phyloP scores from a whole-genome alignment of 176 grass and related monocot species.

The Sorghum bicolor region Sorghum_bicolor_NCBIv3 NC_012870.2:61831001-61831500 shows the following conservation, averaged over 20 bases:
- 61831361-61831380: conserved; percentile 19
- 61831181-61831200: no score
- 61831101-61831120: no score
- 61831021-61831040: conserved; percentile 41
- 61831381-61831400: conserved; percentile 17
- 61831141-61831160: conserved; percentile 37
- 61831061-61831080: conserved; percentile 46
- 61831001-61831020: no score
- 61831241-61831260: no score
- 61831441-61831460: not conserved
- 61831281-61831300: conserved; percentile 56
- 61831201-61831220: no score
- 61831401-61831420: no score
- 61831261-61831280: no score
- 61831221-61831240: no score
- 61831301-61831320: conserved; percentile 47
- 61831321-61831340: not conserved
- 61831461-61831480: not conserved
- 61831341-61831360: no score
- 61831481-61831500: not conserved
- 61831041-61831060: conserved; percentile 78
- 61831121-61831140: no score
- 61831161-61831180: conserved; percentile 31
- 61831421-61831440: not conserved
- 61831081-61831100: conserved; percentile 27